Evolutionary conservation across 2,329 filamentous ascomycete genomes (phyloP).

Genomic region (Immersiporthe knoxdaviesiana): DNA sequence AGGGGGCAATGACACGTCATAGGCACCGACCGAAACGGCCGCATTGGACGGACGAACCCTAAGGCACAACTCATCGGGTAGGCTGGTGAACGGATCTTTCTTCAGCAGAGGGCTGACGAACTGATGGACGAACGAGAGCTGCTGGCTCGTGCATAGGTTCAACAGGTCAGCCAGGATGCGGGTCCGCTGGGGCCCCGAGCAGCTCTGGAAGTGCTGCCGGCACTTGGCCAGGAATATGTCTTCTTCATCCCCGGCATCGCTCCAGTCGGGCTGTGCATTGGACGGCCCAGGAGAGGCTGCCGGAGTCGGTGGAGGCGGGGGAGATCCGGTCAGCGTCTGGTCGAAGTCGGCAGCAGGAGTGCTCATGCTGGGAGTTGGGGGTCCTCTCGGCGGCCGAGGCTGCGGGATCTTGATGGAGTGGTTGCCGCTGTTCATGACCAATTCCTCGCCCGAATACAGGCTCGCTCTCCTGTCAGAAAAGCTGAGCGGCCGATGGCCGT

Average conservation of each 20-base stretch:
- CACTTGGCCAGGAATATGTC: slow-evolving; percentile 81
- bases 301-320: slow-evolving; percentile 67
- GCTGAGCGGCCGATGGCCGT: slow-evolving; percentile 54
- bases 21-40: too few species aligned
- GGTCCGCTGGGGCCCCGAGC: slow-evolving; percentile 76
- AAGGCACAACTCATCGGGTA: slow-evolving; percentile 92
- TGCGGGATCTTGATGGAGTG: slow-evolving; percentile 56
- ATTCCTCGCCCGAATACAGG: slow-evolving; percentile 57
- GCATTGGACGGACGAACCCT: slow-evolving; percentile 63
- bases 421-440: slow-evolving; percentile 56
- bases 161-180: slow-evolving; percentile 84
- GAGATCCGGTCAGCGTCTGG: slow-evolving; percentile 62
- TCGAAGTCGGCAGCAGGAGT: slow-evolving; percentile 67
- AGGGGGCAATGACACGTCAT: not conserved
- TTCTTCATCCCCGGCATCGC: slow-evolving; percentile 76
- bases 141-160: slow-evolving; percentile 92
- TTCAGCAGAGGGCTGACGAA: slow-evolving; percentile 93
- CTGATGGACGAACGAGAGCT: slow-evolving; percentile 93
- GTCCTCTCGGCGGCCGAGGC: slow-evolving; percentile 55
- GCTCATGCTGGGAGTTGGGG: slow-evolving; percentile 69
- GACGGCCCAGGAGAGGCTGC: slow-evolving; percentile 67
- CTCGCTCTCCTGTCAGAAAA: slow-evolving; percentile 66
- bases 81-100: slow-evolving; percentile 90
- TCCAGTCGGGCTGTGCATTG: slow-evolving; percentile 71
- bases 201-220: slow-evolving; percentile 76